Evolutionary conservation across 257 asterid genomes (phyloP).

Genomic region (Solanum medicagineum): DNA sequence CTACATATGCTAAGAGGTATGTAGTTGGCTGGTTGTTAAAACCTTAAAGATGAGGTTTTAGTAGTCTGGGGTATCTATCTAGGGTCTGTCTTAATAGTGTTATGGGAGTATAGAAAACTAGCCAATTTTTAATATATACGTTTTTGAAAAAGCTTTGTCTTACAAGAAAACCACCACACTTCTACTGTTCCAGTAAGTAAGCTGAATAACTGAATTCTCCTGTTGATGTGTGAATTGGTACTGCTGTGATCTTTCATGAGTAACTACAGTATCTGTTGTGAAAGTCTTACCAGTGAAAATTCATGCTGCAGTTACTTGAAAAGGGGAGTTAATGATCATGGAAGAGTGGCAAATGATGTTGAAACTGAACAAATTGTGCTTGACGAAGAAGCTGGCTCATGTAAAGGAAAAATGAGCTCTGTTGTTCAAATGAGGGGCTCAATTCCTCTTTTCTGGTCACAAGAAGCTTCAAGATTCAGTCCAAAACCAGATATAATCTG

Average conservation of each 20-base stretch:
- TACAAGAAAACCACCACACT: not conserved
- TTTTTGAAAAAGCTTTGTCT: not conserved
- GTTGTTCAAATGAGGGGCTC: slow-evolving; percentile 99
- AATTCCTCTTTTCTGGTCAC: slow-evolving; percentile 99
- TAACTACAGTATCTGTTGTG: not conserved
- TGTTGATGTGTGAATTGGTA: not conserved
- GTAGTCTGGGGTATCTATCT: not conserved
- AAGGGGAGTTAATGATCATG: slow-evolving; percentile 97
- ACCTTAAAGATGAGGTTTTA: not conserved
- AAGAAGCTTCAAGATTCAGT: slow-evolving; percentile 98
- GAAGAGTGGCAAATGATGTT: slow-evolving; percentile 98
- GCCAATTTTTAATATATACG: not conserved
- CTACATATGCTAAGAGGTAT: not conserved
- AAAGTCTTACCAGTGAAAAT: not conserved
- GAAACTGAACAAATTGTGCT: slow-evolving; percentile 97
- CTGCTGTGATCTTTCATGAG: not conserved
- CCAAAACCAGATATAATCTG: slow-evolving; percentile 98
- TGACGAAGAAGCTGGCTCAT: slow-evolving; percentile 93
- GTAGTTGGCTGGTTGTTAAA: not conserved
- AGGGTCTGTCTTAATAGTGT: not conserved
- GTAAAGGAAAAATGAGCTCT: slow-evolving; percentile 97
- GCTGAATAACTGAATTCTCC: not conserved
- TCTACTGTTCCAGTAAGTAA: not conserved
- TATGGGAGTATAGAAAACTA: not conserved
- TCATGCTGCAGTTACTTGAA: slow-evolving; percentile 65